Evolutionary conservation across 495 filamentous ascomycete species (phyloP), one percentile per base, ranked within the genome.

Genomic region (Jackrogersella minutella): DNA sequence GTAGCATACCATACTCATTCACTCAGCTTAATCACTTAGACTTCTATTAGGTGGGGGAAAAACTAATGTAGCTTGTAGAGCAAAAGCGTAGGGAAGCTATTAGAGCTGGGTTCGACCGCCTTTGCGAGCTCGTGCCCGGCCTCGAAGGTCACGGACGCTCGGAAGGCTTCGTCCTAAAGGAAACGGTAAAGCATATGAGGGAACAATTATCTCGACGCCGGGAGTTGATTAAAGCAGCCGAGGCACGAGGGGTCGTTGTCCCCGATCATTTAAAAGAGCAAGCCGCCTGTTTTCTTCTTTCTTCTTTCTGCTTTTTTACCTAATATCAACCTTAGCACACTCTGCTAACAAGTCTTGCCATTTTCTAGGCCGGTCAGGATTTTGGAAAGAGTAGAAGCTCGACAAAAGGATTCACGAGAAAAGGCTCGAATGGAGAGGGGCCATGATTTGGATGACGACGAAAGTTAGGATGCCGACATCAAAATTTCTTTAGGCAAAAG

Each of bases 71-170:
- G 5, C 0, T 28, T n/a, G 11, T 47, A 86, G 93, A 97, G 75
- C 90, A 96, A 74, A 96, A 97, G 77, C 89, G 93, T 10, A 88
- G 93, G 28, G 85, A 90, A 66, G 90, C 89, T 3, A 97, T 97
- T 62, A 86, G 93, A 26, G 86, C 90, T 28, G 91, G 90, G n/a
- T 96, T 95, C 66, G 93, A 97, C 76, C 82, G 86, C 16, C 82
- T 97, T 1, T 89, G 90, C n/a, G 84, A 88, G 41, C 81, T 94
- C 37, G 91, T 97, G 14, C 93, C 93, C 0, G 93, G 91, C 0
- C 76, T 93, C 13, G 87, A 91, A 71, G 93, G 93, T 5, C 90
- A 93, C 72, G 92, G 90, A 0, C 85, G 93, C 31, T 95, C 91
- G 66, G 93, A 97, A 78, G 90, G 89, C 39, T 81, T 92, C 19